Conservation (phyloP, 2,329 filamentous ascomycete genomes). For the Arthrobotrys megalospora region DNA sequence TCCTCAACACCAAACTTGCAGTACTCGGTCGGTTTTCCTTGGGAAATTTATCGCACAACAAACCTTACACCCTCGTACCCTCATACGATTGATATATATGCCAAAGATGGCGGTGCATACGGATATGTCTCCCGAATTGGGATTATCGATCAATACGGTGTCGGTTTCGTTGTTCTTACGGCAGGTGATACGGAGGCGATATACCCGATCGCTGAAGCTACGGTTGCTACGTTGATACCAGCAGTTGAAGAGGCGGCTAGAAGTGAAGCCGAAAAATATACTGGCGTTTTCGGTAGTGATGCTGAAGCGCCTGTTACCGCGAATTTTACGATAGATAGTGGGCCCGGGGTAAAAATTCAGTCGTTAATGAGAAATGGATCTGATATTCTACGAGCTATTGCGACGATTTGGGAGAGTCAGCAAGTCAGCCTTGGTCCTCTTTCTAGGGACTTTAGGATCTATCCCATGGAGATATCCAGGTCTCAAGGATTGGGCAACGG, state of each 20-base stretch:
- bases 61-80: conserved; percentile 45
- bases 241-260: conserved; percentile 52
- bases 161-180: conserved; percentile 57
- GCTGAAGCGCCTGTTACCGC: conserved; percentile 19
- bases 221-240: conserved; percentile 49
- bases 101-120: conserved; percentile 60
- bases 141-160: conserved; percentile 58
- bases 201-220: conserved; percentile 32
- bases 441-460: conserved; percentile 57
- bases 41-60: conserved; percentile 51
- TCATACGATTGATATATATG: conserved; percentile 57
- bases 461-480: conserved; percentile 50
- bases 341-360: conserved; percentile 47
- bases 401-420: conserved; percentile 10
- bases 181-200: conserved; percentile 30
- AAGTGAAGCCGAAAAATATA: conserved; percentile 43
- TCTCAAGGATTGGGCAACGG: neutral
- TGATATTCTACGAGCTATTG: conserved; percentile 38
- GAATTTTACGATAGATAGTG: conserved; percentile 50
- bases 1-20: conserved; percentile 28
- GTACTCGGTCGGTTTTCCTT: conserved; percentile 54
- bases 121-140: conserved; percentile 57
- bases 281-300: conserved; percentile 25
- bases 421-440: conserved; percentile 14
- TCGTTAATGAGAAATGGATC: conserved; percentile 51